Conservation (phyloP, 345 rosid species). For the Sapria himalayana region DNA sequence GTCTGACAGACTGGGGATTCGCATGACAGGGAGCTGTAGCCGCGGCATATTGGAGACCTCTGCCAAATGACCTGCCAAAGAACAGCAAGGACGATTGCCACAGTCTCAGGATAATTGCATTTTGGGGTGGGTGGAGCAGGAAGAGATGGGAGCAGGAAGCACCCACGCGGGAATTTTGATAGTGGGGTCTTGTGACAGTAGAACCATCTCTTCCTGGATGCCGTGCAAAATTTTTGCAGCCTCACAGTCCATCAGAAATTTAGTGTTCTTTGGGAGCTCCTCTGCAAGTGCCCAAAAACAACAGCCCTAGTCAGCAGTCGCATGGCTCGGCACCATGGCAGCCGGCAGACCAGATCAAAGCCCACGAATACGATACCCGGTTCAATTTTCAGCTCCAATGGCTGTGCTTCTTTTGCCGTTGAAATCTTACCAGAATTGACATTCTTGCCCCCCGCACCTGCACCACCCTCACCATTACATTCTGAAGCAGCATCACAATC, state of each 20-base stretch:
- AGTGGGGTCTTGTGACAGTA: constrained; percentile 52
- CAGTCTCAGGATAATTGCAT: too few species aligned
- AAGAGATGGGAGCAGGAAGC: too few species aligned
- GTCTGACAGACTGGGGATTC: constrained; percentile 41
- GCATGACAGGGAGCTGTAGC: constrained; percentile 22
- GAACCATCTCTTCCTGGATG: constrained; percentile 60
- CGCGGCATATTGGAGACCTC: constrained; percentile 39
- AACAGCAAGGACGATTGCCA: too few species aligned
- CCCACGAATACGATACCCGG: too few species aligned
- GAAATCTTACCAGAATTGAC: constrained; percentile 17
- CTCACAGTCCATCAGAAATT: constrained; percentile 79
- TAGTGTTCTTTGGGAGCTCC: constrained; percentile 64
- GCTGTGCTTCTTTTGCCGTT: constrained; percentile 23
- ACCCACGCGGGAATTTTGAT: constrained; percentile 67
- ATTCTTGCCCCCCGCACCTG: constrained; percentile 27
- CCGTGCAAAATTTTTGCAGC: constrained; percentile 46
- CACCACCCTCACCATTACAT: constrained; percentile 13
- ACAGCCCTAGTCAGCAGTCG: too few species aligned
- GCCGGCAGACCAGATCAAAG: too few species aligned
- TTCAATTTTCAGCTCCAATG: constrained; percentile 43
- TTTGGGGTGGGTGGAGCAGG: too few species aligned
- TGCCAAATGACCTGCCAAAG: constrained; percentile 51
- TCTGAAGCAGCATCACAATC: constrained; percentile 6
- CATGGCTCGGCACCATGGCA: too few species aligned
- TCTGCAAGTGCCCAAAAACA: too few species aligned